Evolutionary conservation across 352 stramenopile genomes (phyloP), one percentile per base, ranked within the genome.

Genomic region (Pythium dissotocum): DNA sequence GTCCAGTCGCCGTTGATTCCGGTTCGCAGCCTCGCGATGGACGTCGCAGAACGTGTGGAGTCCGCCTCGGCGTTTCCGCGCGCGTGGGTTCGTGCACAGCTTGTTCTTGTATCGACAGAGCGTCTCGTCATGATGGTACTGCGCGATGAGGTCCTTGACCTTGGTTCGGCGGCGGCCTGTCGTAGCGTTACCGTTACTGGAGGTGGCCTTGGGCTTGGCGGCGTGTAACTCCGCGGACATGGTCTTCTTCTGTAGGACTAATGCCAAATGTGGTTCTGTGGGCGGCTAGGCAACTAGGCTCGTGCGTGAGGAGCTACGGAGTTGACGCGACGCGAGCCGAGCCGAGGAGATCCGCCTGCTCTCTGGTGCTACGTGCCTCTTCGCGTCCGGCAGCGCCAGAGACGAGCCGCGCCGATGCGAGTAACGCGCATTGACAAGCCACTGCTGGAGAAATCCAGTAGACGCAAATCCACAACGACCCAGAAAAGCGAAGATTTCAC

Each of bases 91-190:
- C 35, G 54, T 38, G 46, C 67, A 73, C 5, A 65, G 55, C 52
- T 73, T 73, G 67, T 66, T 73, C 56, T 66, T 63, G 57, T 73
- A 73, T 16, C 67, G 67, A 46, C 67, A 73, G 1, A 63, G 49
- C 35, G 38, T 30, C 57, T 70, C 58, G 56, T 73, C 61, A 21
- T 71, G 63, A 9, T 65, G 57, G 57, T 70, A 65, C 48, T 60
- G 44, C 33, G 56, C 63, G 36, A 70, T 64, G 9, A 70, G 26
- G 30, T 64, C 57, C 49, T 59, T 63, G 21, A 65, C 57, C 28
- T 60, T 64, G 44, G 35, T 49, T 40, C 63, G 63, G 4, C 63
- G 63, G 1, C 63, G 63, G 4, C n/a, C 26, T 12, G n/a, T 54
- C 5, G 38, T n/a, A 0, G 38, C 13, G 10, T 30, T 30, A 30